phyloP scores from a whole-genome alignment of 2,329 filamentous ascomycete species.

The Curvularia sp. region DNA sequence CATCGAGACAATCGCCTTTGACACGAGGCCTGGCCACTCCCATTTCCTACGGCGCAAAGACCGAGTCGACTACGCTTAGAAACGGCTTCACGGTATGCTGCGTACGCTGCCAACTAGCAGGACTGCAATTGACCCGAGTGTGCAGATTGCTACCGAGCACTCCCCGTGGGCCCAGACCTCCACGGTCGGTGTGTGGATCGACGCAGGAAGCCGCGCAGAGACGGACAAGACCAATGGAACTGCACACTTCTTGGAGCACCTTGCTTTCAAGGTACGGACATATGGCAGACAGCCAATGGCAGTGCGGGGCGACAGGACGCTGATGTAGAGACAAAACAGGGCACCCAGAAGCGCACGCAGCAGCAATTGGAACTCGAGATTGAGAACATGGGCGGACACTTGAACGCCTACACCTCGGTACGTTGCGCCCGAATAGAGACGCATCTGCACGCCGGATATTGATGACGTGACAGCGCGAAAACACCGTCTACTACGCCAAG shows the following conservation, averaged over 20 bases:
- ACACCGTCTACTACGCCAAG: slow-evolving; percentile 99
- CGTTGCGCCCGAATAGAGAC: slow-evolving; percentile 41
- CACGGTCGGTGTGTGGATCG: slow-evolving; percentile 98
- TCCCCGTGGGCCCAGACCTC: slow-evolving; percentile 98
- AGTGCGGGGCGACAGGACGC: slow-evolving; percentile 23
- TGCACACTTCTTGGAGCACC: slow-evolving; percentile 98
- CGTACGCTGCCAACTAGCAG: slow-evolving; percentile 19
- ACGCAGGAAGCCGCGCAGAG: slow-evolving; percentile 97
- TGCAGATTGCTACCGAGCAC: slow-evolving; percentile 94
- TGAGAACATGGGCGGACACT: slow-evolving; percentile 99
- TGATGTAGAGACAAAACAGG: slow-evolving; percentile 60
- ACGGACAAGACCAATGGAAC: slow-evolving; percentile 99
- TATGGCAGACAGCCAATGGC: slow-evolving; percentile 5
- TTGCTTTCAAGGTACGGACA: slow-evolving; percentile 90
- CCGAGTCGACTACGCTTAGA: slow-evolving; percentile 93
- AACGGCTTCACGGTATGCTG: slow-evolving; percentile 90
- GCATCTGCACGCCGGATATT: slow-evolving; percentile 25
- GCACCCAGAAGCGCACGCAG: slow-evolving; percentile 91
- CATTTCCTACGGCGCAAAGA: slow-evolving; percentile 76
- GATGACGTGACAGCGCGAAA: slow-evolving; percentile 75
- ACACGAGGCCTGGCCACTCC: slow-evolving; percentile 91
- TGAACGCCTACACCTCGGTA: slow-evolving; percentile 99
- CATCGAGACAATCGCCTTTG: slow-evolving; percentile 64
- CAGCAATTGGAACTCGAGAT: slow-evolving; percentile 99
- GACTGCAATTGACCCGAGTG: slow-evolving; percentile 45